Conservation (phyloP, 371 early-diverging fungal species). For the Saksenaea vasiformis region DNA sequence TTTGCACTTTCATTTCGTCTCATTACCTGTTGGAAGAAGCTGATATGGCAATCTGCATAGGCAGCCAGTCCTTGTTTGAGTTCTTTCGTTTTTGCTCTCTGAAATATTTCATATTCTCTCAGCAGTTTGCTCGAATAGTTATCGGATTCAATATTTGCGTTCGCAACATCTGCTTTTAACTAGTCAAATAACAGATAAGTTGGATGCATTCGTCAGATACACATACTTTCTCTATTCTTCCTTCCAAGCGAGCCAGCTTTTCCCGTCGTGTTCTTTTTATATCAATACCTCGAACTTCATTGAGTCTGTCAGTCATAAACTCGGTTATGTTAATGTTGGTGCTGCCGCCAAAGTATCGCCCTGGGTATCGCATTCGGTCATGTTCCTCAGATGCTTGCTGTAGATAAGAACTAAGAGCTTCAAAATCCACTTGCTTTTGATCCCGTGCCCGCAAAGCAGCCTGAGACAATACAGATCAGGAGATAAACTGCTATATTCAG, state of each 20-base stretch:
- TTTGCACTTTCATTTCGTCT: not conserved
- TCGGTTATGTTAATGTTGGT: conserved; percentile 65
- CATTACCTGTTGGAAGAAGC: conserved; percentile 59
- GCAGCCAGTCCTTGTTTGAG: conserved; percentile 75
- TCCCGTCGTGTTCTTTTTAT: conserved; percentile 72
- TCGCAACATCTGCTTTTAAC: conserved; percentile 78
- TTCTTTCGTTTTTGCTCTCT: conserved; percentile 74
- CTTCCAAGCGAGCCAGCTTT: conserved; percentile 68
- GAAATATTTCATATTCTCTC: conserved; percentile 84
- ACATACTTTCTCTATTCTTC: conserved; percentile 70
- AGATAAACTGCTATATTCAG: not conserved
- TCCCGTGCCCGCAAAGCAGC: conserved; percentile 79
- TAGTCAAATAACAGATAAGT: conserved; percentile 27
- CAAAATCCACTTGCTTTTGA: conserved; percentile 92
- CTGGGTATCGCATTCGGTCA: conserved; percentile 58
- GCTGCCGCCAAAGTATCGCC: conserved; percentile 40
- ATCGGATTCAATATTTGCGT: conserved; percentile 67
- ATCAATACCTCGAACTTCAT: conserved; percentile 82
- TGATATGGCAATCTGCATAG: conserved; percentile 77
- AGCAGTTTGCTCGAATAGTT: conserved; percentile 76
- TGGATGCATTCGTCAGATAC: not conserved
- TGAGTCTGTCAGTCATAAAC: conserved; percentile 82
- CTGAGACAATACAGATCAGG: conserved; percentile 28
- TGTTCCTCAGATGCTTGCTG: conserved; percentile 66
- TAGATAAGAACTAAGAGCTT: conserved; percentile 78